A percentile compares a stretch with the other conserved stretches of the same genome.
Evolutionary conservation across 169 alveolate species (phyloP).

Genomic region (Toxoplasma gondii): DNA sequence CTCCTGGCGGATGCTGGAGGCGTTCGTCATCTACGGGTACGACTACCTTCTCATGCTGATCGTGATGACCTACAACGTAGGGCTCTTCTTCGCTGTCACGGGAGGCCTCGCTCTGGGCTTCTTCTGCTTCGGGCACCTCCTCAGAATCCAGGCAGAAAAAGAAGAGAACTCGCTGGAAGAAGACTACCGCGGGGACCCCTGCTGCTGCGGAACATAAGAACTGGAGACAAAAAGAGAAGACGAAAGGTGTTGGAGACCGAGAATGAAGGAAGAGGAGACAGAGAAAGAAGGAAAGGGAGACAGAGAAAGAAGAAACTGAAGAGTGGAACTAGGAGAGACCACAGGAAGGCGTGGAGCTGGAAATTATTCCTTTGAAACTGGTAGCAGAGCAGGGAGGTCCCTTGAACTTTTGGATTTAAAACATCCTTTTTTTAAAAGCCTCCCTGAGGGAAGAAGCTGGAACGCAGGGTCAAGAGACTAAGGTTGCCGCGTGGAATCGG

Average conservation of each 20-base stretch:
- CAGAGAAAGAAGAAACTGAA: too few species aligned
- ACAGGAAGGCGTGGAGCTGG: too few species aligned
- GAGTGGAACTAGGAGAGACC: too few species aligned
- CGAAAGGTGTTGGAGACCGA: not conserved
- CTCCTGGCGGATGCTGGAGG: slow-evolving; percentile 49
- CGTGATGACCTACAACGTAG: slow-evolving; percentile 62
- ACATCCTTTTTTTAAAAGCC: too few species aligned
- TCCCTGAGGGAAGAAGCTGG: too few species aligned
- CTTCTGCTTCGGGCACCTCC: slow-evolving; percentile 45
- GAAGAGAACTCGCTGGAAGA: not conserved
- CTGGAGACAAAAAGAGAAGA: not conserved
- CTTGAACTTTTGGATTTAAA: too few species aligned
- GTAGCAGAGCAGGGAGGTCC: too few species aligned
- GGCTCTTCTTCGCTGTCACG: slow-evolving; percentile 49
- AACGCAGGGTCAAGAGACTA: too few species aligned
- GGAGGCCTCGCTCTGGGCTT: slow-evolving; percentile 51
- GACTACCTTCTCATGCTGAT: slow-evolving; percentile 61
- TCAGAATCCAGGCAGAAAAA: not conserved
- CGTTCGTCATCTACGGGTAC: slow-evolving; percentile 48
- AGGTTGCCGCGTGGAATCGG: too few species aligned
- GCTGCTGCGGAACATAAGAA: slow-evolving; percentile 46
- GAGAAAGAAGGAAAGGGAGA: too few species aligned
- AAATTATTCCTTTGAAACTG: too few species aligned
- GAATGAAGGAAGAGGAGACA: not conserved
- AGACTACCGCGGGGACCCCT: slow-evolving; percentile 5